Base-by-base conservation (phyloP, 148 eudicot genomes). In the Persicaria maculosa region DNA sequence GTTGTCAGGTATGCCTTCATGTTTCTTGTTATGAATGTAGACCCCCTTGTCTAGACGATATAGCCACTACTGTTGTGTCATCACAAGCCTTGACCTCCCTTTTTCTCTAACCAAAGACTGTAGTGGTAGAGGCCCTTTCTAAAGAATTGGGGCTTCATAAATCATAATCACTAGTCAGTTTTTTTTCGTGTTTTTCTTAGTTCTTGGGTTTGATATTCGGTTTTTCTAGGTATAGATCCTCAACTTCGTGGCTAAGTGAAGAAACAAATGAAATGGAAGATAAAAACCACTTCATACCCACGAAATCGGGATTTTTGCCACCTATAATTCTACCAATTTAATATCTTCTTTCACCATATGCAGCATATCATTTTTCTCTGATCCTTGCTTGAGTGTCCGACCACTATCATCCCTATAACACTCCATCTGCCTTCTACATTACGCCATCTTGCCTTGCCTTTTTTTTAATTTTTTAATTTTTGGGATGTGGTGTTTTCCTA, bases 1-100 rank as follows among this genome's bases (percentile, higher is more conserved):
- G 79, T 95, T 80, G 90, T 95, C 74, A 95, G 98, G 98, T 95
- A 36, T 72, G 73, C 40, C 57, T 61, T 72, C 47, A 10, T 31
- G 8, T 77, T 50, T 67, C 36, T 44, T 69, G 25, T 20, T 40
- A 10, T 19, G 36, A 47, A 55, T 17, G 22, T 55, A 15, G 61
- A 55, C n/a, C 61, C 20, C 61, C 54, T 50, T 50, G 54, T 50
- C 54, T 12, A 50, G 15, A 50, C 54, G 14, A 16, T 12, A 31
- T 7, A 5, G 17, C 8, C 64, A 15, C 9, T 58, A 22, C 19
- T 58, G 36, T 8, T 12, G 2, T 55, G 9, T 17, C 22, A 55
- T 55, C 5, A 17, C 55, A 55, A 4, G 22, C 22, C 22, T 17
- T 11, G 25, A 55, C 8, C 14, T 16, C 25, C 20, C 61, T 17